Evolutionary conservation across 73 alveolate species (phyloP).

Genomic region (Urostyla sp.): DNA sequence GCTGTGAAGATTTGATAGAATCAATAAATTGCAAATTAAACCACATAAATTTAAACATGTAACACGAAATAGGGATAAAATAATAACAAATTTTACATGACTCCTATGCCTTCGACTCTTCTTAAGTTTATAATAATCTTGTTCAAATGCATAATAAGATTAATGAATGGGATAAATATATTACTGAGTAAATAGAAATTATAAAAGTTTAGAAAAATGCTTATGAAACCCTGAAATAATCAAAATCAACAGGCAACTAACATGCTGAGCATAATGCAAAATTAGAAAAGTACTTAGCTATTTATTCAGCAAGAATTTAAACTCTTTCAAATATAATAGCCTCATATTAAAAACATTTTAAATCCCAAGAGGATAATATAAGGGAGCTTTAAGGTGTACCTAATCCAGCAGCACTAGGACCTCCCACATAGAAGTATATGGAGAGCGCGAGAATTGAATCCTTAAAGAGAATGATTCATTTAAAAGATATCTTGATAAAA

Average conservation of each 20-base stretch:
- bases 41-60: not conserved
- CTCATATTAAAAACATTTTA: constrained; percentile 48
- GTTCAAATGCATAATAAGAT: not conserved
- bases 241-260: constrained; percentile 7
- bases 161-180: not conserved
- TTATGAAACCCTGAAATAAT: constrained; percentile 24
- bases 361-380: constrained; percentile 38
- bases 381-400: constrained; percentile 40
- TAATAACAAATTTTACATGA: not conserved
- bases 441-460: constrained; percentile 49
- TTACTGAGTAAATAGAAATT: not conserved
- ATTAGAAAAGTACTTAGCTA: constrained; percentile 36
- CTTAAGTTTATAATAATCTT: constrained; percentile 20
- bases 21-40: constrained; percentile 9
- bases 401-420: constrained; percentile 2
- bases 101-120: constrained; percentile 6
- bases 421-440: constrained; percentile 14
- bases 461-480: constrained; percentile 33
- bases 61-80: not conserved
- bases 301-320: constrained; percentile 43
- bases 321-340: constrained; percentile 40
- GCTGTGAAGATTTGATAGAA: constrained; percentile 32
- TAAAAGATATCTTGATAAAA: constrained; percentile 38
- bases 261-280: constrained; percentile 43
- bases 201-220: constrained; percentile 7